Evolutionary conservation across 495 filamentous ascomycete species (phyloP), one percentile per base, ranked within the genome.

Genomic region (Cudoniella acicularis): DNA sequence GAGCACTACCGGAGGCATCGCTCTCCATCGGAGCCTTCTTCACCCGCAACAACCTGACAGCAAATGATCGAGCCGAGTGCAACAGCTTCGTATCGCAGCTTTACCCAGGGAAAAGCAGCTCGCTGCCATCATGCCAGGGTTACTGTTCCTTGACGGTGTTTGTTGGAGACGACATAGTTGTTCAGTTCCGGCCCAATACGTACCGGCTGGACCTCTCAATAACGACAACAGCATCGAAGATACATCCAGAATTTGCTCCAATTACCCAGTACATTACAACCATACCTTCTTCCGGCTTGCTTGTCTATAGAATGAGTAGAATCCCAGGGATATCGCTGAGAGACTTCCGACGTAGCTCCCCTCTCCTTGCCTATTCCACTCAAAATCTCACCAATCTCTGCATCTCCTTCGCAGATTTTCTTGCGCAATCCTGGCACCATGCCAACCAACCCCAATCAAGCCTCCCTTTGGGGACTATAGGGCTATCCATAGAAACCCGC

Each of bases 121-220:
- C 70, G 8, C 63, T 70, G 10, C n/a, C n/a, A n/a, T 59, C 66
- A 6, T 65, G 61, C 17, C 81, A 83, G 54, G 81, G 80, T 40
- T 78, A 76, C 63, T 84, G 81, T 58, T 83, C 80, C 20, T 74
- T 74, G 59, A 81, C 80, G 0, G 42, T 83, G 6, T 68, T 69
- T 26, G 67, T 78, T 13, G 69, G 65, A 24, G 51, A 65, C 3
- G 60, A 70, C 24, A 62, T 53, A 9, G 71, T 80, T 54, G 62
- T 84, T 18, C 81, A 84, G 62, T 77, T 83, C 57, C 75, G 81
- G 2, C 79, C 80, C 20, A 23, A 53, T 0, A 64, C 60, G 1
- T 73, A 80, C 57, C 63, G 64, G 1, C 66, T 82, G 8, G 72
- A 82, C 54, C 58, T 76, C 11, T 43, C 40, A 0, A 70, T 79